A percentile compares a stretch with the other conserved stretches of the same genome.
These are phyloP conservation scores for Elongisporangium prolatum DNA, from an alignment of 352 stramenopile species.

Conservation along the genomic window DNA sequence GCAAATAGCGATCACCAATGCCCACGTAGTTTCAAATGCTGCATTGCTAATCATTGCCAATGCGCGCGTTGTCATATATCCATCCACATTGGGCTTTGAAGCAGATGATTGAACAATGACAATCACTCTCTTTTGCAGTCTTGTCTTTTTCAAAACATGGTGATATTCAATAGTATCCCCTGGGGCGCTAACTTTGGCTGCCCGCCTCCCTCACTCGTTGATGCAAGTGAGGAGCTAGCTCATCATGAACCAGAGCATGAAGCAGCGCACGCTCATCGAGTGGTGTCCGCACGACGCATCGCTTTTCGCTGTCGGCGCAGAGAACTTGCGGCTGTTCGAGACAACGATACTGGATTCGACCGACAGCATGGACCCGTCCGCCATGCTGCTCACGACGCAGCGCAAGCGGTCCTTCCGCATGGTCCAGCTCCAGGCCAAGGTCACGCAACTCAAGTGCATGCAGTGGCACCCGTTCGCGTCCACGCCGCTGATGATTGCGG, in stretches of 20 bases:
- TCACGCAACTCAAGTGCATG: conserved; percentile 79
- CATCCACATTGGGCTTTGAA: too few relatives aligned
- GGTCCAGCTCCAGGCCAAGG: conserved; percentile 73
- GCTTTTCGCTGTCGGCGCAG: conserved; percentile 75
- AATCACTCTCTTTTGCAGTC: background rate
- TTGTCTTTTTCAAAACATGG: background rate
- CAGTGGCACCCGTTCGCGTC: conserved; percentile 77
- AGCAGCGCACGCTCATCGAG: conserved; percentile 75
- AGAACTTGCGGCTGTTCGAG: conserved; percentile 85
- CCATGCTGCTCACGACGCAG: conserved; percentile 44
- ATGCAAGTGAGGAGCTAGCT: conserved; percentile 1
- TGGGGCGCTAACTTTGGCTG: background rate
- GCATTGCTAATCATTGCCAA: too few relatives aligned
- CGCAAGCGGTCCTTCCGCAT: conserved; percentile 82
- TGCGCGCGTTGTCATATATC: too few relatives aligned
- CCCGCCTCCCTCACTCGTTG: background rate
- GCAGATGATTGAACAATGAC: background rate
- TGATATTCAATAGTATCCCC: background rate
- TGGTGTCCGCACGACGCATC: conserved; percentile 82
- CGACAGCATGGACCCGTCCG: conserved; percentile 1
- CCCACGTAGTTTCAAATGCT: too few relatives aligned
- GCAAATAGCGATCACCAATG: too few relatives aligned
- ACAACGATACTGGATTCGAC: conserved; percentile 23
- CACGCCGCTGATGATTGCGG: conserved; percentile 72
- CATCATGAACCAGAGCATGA: conserved; percentile 30